These are phyloP conservation scores for Parathielavia appendiculata DNA, from an alignment of 495 filamentous ascomycete species.

Conservation along the genomic window DNA sequence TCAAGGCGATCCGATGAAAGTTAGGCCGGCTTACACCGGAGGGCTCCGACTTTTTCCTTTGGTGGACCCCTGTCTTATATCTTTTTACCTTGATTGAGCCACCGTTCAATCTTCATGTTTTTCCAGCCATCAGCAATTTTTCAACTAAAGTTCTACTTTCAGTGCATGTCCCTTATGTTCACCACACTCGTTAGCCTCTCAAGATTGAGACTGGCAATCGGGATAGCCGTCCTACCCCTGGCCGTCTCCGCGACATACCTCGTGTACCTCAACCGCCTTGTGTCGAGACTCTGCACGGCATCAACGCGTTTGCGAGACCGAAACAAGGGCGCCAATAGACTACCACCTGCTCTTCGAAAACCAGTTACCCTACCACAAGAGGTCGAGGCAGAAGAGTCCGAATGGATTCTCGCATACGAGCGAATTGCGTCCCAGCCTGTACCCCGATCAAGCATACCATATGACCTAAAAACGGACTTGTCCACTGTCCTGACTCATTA, in stretches of 20 bases:
- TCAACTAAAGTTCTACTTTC: too few species aligned
- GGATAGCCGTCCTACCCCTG: background rate
- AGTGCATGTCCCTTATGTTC: too few species aligned
- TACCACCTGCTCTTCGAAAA: background rate
- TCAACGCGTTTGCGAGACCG: slow-evolving; percentile 4
- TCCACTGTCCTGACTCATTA: slow-evolving; percentile 24
- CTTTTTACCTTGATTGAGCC: too few species aligned
- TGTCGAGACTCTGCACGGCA: background rate
- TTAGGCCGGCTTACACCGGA: background rate
- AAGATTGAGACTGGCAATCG: background rate
- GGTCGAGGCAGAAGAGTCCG: background rate
- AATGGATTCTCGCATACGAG: slow-evolving; percentile 28
- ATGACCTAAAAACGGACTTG: background rate
- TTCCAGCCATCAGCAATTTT: background rate
- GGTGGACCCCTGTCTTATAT: too few species aligned
- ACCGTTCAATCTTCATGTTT: background rate
- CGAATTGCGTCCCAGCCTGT: slow-evolving; percentile 25
- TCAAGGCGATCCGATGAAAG: too few species aligned
- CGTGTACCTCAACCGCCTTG: slow-evolving; percentile 7
- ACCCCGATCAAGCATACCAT: background rate
- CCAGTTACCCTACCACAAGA: slow-evolving; percentile 5
- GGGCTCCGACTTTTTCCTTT: background rate
- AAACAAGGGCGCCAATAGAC: background rate
- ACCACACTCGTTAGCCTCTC: background rate
- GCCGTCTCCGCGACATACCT: slow-evolving; percentile 8